Base-by-base conservation (phyloP, 2,329 filamentous ascomycete species). In the Aspergillus novofumigatus region DNA sequence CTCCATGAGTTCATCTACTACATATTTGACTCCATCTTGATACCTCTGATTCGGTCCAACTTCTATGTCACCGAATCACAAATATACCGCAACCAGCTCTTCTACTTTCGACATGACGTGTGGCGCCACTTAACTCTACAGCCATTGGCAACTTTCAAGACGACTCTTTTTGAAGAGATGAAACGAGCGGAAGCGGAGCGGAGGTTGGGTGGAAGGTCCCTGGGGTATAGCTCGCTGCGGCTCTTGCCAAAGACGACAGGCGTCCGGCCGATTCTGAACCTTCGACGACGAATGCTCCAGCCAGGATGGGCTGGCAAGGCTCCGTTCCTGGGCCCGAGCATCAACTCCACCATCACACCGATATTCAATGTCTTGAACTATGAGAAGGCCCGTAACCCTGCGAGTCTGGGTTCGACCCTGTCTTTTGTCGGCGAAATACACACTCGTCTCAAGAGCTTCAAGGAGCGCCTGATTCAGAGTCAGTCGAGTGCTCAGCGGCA, bases 31-130 rank as follows among this genome's bases (percentile, higher is more conserved):
- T 97, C 92, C 0, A 80, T 97, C 23, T 70, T 99, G 55, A 89
- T 97, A 65, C 93, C 94, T 9, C 80, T 99, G 7, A 83, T 97
- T 50, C 86, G 90, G 35, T 86, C 85, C 60, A 92, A 94, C 67
- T 99, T 99, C 67, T 93, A 97, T 69, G 90, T 97, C 41, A 99
- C 94, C 0, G 94, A 99, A 72, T 94, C 92, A 0, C 92, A 86
- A 61, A 80, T 81, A 1, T 86, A 96, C 68, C 86, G 88, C 17
- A 91, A 94, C 65, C 85, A 86, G 28, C 77, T 97, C 0, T 96
- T 96, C 72, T 99, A 91, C 75, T 97, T 97, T 70, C 89, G 93
- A 3, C 94, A 99, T 62, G 94, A 99, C 72, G 81, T 94, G 9
- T 99, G 94, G 94, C 85, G 84, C 52, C 81, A 81, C 44, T 74